Conservation (phyloP, 768 basidiomycete species). For the Pholiota molesta region DNA sequence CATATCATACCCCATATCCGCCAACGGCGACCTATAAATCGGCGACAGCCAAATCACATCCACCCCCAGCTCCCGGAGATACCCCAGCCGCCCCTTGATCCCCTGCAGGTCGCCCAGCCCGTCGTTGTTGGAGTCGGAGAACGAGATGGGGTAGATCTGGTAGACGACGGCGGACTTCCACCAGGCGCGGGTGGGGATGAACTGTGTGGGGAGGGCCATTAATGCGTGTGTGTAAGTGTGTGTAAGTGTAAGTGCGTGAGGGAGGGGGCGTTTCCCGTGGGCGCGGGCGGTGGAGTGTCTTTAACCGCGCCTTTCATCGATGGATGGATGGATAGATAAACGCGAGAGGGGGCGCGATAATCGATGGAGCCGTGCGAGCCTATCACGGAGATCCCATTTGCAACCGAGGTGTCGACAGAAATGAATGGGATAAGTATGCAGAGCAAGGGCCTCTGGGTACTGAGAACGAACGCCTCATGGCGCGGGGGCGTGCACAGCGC, state of each 20-base stretch:
- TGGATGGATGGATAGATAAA: neutral
- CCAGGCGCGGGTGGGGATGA: constrained; percentile 37
- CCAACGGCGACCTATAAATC: constrained; percentile 68
- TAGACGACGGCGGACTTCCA: constrained; percentile 64
- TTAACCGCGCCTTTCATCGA: neutral
- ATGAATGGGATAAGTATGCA: too few relatives aligned
- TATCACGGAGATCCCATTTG: neutral
- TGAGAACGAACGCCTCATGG: neutral
- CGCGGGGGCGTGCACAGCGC: too few relatives aligned
- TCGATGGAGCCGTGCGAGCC: neutral
- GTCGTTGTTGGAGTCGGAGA: constrained; percentile 72
- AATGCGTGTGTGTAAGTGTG: too few relatives aligned
- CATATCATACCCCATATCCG: constrained; percentile 80
- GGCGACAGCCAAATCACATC: constrained; percentile 73
- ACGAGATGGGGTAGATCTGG: constrained; percentile 74
- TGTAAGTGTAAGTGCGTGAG: too few relatives aligned
- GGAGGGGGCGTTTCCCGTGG: too few relatives aligned
- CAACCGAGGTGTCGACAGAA: too few relatives aligned
- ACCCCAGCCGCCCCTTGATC: constrained; percentile 65
- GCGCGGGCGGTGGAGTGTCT: too few relatives aligned
- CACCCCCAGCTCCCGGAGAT: constrained; percentile 68
- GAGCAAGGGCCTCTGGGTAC: too few relatives aligned
- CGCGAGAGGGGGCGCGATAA: neutral
- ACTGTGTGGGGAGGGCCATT: neutral
- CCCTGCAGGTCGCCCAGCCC: constrained; percentile 73